Conservation (phyloP, 2,329 filamentous ascomycete species). For the Lizonia empirigonia region DNA sequence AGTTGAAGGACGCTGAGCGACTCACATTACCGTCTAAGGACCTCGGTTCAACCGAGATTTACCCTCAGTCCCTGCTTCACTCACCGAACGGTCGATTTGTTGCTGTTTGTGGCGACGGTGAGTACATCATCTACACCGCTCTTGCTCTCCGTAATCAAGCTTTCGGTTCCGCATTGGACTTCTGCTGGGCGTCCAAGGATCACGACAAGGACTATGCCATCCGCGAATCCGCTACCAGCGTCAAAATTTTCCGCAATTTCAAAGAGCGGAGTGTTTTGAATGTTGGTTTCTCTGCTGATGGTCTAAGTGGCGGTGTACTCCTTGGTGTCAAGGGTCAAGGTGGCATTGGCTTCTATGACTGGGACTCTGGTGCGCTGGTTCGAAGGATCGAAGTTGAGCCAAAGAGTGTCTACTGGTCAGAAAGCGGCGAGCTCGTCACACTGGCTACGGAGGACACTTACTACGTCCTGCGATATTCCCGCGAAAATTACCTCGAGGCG, state of each 20-base stretch:
- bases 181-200: conserved; percentile 95
- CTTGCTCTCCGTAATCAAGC: conserved; percentile 97
- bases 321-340: conserved; percentile 95
- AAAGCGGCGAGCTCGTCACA: conserved; percentile 89
- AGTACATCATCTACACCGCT: conserved; percentile 98
- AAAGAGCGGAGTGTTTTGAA: conserved; percentile 92
- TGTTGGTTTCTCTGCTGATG: conserved; percentile 93
- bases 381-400: conserved; percentile 85
- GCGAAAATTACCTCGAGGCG: conserved; percentile 85
- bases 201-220: conserved; percentile 99
- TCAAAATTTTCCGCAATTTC: conserved; percentile 98
- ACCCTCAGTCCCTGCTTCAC: conserved; percentile 91
- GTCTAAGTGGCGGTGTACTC: conserved; percentile 83
- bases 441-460: conserved; percentile 94
- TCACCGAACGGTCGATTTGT: conserved; percentile 95
- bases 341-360: conserved; percentile 95
- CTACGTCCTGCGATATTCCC: conserved; percentile 90
- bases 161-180: conserved; percentile 93
- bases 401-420: conserved; percentile 88
- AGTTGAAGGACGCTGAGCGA: conserved; percentile 85
- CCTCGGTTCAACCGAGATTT: conserved; percentile 93
- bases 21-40: conserved; percentile 91
- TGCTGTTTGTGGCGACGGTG: conserved; percentile 90
- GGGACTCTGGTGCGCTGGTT: conserved; percentile 86
- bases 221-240: conserved; percentile 88